phyloP scores from a whole-genome alignment of 257 asterid species.

The Anisodus tanguticus region DNA sequence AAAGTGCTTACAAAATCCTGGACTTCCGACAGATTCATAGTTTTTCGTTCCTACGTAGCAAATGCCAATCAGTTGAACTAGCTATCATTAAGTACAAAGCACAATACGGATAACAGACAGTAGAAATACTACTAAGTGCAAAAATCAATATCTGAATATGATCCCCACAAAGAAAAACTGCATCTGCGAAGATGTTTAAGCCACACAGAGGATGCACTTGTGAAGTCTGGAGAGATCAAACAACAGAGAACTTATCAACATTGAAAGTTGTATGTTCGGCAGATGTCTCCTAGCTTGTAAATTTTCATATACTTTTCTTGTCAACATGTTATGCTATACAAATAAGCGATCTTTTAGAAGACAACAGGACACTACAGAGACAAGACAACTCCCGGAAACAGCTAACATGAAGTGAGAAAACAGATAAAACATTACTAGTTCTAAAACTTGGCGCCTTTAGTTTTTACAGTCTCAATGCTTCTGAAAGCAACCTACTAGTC shows the following conservation, averaged over 20 bases:
- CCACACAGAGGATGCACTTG: background rate
- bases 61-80: constrained; percentile 23
- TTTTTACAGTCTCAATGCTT: background rate
- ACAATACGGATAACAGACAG: constrained; percentile 9
- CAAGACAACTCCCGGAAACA: background rate
- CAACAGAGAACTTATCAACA: background rate
- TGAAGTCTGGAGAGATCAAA: background rate
- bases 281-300: background rate
- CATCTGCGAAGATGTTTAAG: background rate
- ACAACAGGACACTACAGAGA: background rate
- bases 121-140: background rate
- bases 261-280: background rate
- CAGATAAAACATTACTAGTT: background rate
- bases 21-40: constrained; percentile 69
- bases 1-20: constrained; percentile 68
- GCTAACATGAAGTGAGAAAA: background rate
- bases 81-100: constrained; percentile 4
- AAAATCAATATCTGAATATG: background rate
- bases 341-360: background rate
- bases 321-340: background rate
- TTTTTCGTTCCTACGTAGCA: constrained; percentile 68
- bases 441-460: constrained; percentile 12
- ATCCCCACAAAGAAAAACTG: background rate
- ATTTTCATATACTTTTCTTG: background rate
- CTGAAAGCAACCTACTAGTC: background rate